These are phyloP conservation scores for Leptosphaerulina australis DNA, from an alignment of 2,329 filamentous ascomycete genomes.

Conservation along the genomic window DNA sequence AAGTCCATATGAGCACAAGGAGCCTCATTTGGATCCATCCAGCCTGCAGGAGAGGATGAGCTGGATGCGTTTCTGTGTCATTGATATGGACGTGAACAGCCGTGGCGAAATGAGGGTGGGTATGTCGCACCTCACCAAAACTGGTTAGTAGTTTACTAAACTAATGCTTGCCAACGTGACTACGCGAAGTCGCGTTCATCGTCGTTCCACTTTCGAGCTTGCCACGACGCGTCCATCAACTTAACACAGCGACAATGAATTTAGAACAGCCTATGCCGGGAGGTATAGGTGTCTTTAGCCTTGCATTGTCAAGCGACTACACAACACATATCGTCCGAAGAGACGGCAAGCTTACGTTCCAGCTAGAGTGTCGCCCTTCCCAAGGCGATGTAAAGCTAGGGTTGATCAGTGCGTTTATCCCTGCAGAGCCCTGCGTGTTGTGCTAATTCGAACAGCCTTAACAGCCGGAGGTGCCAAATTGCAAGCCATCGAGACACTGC, in stretches of 20 bases:
- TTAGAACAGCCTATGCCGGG: neutral
- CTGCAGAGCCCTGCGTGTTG: neutral
- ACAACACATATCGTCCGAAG: neutral
- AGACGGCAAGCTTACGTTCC: neutral
- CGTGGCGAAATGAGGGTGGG: neutral
- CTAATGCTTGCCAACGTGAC: neutral
- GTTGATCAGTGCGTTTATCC: conserved; percentile 24
- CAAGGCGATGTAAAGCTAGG: conserved; percentile 21
- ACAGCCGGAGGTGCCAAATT: conserved; percentile 33
- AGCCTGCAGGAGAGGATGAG: neutral
- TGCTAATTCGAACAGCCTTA: conserved; percentile 23
- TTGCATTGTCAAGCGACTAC: neutral
- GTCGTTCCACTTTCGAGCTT: neutral
- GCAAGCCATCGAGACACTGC: conserved; percentile 30
- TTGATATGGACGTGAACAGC: neutral
- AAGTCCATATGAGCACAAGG: neutral
- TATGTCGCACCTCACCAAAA: neutral
- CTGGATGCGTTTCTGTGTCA: neutral
- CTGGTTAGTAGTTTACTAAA: neutral
- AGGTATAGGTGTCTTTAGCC: neutral
- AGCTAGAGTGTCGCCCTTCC: neutral
- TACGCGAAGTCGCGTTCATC: conserved; percentile 29
- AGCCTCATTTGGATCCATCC: neutral
- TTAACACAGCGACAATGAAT: conserved; percentile 16
- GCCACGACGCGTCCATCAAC: conserved; percentile 26